A percentile compares a stretch with the other conserved stretches of the same genome.
phyloP scores from a whole-genome alignment of 768 basidiomycete genomes.

The Cyclocybe cylindracea region DNA sequence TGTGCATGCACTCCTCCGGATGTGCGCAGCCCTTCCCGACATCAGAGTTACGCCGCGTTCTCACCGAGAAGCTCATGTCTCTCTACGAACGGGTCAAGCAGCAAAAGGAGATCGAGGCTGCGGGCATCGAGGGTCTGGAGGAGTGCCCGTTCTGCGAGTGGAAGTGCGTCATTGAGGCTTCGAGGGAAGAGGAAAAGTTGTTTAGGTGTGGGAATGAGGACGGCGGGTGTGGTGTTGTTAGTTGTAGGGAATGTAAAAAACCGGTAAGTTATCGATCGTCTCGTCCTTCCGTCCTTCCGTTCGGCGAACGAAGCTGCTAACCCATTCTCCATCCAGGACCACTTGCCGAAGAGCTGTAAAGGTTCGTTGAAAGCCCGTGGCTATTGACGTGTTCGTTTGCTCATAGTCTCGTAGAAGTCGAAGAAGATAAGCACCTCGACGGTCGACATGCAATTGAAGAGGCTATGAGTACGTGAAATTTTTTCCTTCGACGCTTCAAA shows the following conservation, averaged over 20 bases:
- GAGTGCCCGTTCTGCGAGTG: constrained; percentile 93
- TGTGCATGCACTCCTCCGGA: constrained; percentile 83
- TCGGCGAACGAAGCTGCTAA: constrained; percentile 5
- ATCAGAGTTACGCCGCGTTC: constrained; percentile 67
- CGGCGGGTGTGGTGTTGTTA: constrained; percentile 74
- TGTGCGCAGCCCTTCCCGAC: constrained; percentile 70
- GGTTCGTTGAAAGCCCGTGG: constrained; percentile 38
- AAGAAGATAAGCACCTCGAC: constrained; percentile 74
- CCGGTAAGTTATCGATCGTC: constrained; percentile 39
- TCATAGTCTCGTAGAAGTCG: constrained; percentile 55
- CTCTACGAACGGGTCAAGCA: constrained; percentile 78
- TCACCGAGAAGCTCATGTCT: constrained; percentile 63
- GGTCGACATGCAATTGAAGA: constrained; percentile 83
- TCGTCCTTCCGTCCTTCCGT: constrained; percentile 2
- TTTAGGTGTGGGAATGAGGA: constrained; percentile 58
- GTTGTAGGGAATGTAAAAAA: constrained; percentile 80
- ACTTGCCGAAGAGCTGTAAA: constrained; percentile 79
- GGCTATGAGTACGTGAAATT: constrained; percentile 79
- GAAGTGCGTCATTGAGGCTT: constrained; percentile 71
- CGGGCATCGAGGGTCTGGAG: constrained; percentile 78
- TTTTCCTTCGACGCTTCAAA: not conserved
- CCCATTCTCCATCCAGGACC: constrained; percentile 50
- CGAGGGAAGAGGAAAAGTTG: constrained; percentile 58
- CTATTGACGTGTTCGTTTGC: not conserved
- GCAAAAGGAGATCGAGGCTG: constrained; percentile 77